Conservation (phyloP, 2,329 filamentous ascomycete species). For the Sclerotinia subarctica region DNA sequence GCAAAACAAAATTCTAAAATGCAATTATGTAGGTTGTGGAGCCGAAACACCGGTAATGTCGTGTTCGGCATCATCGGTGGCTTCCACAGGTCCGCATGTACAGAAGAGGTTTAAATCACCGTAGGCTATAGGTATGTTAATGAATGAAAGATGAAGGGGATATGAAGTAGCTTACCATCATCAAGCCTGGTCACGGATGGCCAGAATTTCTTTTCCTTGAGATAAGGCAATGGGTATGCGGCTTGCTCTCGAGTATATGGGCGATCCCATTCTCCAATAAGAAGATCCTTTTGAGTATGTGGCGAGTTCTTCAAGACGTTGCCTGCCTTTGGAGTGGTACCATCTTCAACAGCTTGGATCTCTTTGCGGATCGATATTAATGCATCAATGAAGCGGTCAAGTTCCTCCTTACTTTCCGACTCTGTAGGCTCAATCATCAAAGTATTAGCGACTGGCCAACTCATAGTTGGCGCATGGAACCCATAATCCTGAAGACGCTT, state of each 20-base stretch:
- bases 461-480: conserved; percentile 97
- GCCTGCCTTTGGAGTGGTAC: conserved; percentile 66
- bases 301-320: conserved; percentile 90
- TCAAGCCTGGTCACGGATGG: conserved; percentile 81
- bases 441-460: conserved; percentile 90
- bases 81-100: conserved; percentile 85
- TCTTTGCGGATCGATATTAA: conserved; percentile 82
- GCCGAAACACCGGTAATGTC: conserved; percentile 31
- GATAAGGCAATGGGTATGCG: conserved; percentile 77
- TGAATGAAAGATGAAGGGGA: conserved; percentile 20
- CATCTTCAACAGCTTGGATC: conserved; percentile 79
- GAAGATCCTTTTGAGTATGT: conserved; percentile 78
- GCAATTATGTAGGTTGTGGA: conserved; percentile 30
- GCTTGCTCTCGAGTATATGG: conserved; percentile 77
- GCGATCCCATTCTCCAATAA: conserved; percentile 76
- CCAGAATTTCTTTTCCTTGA: conserved; percentile 98
- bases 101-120: conserved; percentile 93
- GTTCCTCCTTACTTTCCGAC: conserved; percentile 85
- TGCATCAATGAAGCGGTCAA: conserved; percentile 90
- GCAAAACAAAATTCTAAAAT: conserved; percentile 14
- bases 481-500: conserved; percentile 97
- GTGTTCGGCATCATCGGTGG: conserved; percentile 56
- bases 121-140: conserved; percentile 56
- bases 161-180: conserved; percentile 62
- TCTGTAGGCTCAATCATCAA: conserved; percentile 98